A percentile compares a stretch with the other conserved stretches of the same genome.
These are phyloP conservation scores for Blumeria graminis DNA, from an alignment of 2,329 filamentous ascomycete genomes.

Conservation along the genomic window DNA sequence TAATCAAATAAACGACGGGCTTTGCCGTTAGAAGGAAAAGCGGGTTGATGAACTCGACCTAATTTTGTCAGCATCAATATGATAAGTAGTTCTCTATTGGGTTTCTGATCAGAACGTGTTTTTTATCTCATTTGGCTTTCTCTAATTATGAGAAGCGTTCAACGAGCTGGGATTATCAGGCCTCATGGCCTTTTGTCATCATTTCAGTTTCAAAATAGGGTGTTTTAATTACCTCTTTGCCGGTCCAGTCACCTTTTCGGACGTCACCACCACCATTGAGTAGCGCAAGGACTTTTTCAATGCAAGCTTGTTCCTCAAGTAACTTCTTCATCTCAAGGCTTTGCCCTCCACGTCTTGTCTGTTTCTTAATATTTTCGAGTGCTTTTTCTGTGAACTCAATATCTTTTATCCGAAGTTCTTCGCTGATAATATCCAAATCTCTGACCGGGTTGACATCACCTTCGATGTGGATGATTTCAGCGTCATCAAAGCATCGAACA, in stretches of 20 bases:
- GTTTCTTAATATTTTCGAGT: constrained; percentile 75
- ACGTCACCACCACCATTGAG: constrained; percentile 82
- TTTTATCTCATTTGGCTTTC: constrained; percentile 71
- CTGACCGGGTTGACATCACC: constrained; percentile 89
- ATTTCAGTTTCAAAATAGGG: constrained; percentile 25
- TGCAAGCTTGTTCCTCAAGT: constrained; percentile 77
- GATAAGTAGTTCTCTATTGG: neutral
- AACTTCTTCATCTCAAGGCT: constrained; percentile 95
- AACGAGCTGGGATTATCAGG: constrained; percentile 99
- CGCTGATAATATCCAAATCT: constrained; percentile 88
- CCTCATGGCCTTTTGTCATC: constrained; percentile 96
- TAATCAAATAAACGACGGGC: constrained; percentile 90
- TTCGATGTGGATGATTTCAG: constrained; percentile 98
- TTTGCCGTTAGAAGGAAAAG: constrained; percentile 89
- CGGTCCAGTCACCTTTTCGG: constrained; percentile 66
- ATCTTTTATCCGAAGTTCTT: constrained; percentile 92
- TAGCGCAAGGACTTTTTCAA: constrained; percentile 68
- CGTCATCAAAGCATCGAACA: constrained; percentile 92
- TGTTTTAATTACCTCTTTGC: constrained; percentile 65
- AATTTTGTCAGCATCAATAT: constrained; percentile 3
- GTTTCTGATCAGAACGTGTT: constrained; percentile 14
- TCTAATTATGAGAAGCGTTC: constrained; percentile 62
- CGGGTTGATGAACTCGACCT: constrained; percentile 97
- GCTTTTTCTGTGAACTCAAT: constrained; percentile 97
- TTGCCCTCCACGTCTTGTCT: constrained; percentile 82